phyloP scores from a whole-genome alignment of 495 filamentous ascomycete genomes.

The Xylaria nigripes region DNA sequence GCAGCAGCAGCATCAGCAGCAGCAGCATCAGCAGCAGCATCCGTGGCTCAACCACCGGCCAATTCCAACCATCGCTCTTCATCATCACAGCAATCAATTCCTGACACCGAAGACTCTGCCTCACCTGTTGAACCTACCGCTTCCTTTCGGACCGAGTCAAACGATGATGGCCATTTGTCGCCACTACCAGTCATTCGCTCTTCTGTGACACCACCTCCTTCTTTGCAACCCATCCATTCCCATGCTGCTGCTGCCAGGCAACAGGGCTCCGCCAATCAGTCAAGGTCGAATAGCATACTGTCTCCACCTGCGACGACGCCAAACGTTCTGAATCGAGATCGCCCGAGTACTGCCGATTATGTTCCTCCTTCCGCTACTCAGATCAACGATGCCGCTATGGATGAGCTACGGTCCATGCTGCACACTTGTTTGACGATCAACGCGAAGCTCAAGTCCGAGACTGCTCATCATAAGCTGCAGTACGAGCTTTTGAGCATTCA shows the following conservation, averaged over 20 bases:
- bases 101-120: conserved; percentile 35
- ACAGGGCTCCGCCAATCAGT: conserved; percentile 37
- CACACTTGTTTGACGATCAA: conserved; percentile 47
- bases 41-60: background rate
- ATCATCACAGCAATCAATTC: conserved; percentile 36
- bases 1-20: conserved; percentile 11
- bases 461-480: conserved; percentile 87
- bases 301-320: conserved; percentile 52
- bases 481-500: conserved; percentile 81
- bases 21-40: background rate
- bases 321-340: conserved; percentile 42
- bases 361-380: conserved; percentile 54
- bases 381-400: conserved; percentile 51
- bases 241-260: conserved; percentile 25
- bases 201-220: conserved; percentile 67
- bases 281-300: conserved; percentile 32
- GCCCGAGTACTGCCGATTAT: conserved; percentile 40
- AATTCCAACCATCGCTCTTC: background rate
- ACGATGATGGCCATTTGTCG: conserved; percentile 29
- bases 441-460: conserved; percentile 63
- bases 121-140: conserved; percentile 31
- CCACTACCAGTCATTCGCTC: conserved; percentile 35
- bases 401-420: conserved; percentile 51
- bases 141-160: conserved; percentile 33
- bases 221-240: conserved; percentile 51